phyloP scores from a whole-genome alignment of 2,329 filamentous ascomycete species.

The Aspergillus texensis region DNA sequence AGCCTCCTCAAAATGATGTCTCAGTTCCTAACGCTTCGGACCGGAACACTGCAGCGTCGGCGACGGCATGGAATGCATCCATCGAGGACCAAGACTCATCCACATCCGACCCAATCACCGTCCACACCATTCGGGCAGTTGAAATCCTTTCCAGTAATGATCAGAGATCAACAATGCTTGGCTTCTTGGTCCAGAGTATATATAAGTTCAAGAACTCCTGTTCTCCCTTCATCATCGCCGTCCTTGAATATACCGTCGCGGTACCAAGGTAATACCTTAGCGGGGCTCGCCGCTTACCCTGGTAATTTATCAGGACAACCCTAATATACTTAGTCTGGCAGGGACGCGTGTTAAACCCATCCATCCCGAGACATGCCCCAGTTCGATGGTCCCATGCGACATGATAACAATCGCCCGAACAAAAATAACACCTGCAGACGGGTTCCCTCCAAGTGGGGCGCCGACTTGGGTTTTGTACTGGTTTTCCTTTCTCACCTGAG shows the following conservation, averaged over 20 bases:
- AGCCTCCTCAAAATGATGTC: neutral
- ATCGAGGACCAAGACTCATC: neutral
- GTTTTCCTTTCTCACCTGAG: neutral
- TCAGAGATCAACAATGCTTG: neutral
- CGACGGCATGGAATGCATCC: neutral
- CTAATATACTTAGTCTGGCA: neutral
- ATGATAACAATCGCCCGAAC: neutral
- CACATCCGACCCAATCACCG: constrained; percentile 1
- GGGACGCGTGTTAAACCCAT: constrained; percentile 8
- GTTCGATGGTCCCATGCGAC: neutral
- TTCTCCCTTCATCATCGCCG: neutral
- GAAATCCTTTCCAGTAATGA: neutral
- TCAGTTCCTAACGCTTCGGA: neutral
- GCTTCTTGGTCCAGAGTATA: neutral
- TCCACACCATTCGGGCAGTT: neutral
- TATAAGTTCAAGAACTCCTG: neutral
- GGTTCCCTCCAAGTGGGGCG: neutral
- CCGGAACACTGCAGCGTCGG: neutral
- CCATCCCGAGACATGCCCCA: constrained; percentile 12
- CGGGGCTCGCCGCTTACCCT: neutral
- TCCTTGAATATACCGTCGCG: neutral
- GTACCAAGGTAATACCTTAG: neutral
- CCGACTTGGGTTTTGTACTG: neutral
- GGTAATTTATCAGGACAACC: constrained; percentile 1
- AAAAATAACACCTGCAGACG: constrained; percentile 1